These are phyloP conservation scores for Kazachstania kunashirensis DNA, from an alignment of 805 yeast genomes.

Conservation along the genomic window DNA sequence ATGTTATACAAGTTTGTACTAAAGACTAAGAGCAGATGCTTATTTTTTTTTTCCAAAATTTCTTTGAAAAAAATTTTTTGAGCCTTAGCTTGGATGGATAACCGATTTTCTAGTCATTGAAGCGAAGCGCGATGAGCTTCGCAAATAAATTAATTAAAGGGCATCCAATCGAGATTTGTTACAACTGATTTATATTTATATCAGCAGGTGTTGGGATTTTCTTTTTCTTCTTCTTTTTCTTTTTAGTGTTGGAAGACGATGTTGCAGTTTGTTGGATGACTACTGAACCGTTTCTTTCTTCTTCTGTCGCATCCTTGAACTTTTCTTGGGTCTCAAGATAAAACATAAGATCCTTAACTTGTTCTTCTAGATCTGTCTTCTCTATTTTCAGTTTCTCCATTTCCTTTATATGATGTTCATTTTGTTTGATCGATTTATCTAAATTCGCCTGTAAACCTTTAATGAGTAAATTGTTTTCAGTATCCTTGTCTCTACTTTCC, in stretches of 20 bases:
- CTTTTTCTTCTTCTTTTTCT: constrained; percentile 14
- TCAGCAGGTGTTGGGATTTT: constrained; percentile 8
- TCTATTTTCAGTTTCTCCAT: constrained; percentile 31
- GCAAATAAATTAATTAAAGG: too few species aligned
- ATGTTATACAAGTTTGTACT: too few species aligned
- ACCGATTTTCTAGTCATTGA: too few species aligned
- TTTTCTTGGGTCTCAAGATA: constrained; percentile 64
- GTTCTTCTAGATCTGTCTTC: constrained; percentile 47
- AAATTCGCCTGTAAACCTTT: constrained; percentile 41
- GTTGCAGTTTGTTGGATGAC: constrained; percentile 30
- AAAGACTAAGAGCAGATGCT: too few species aligned
- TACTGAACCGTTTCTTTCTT: constrained; percentile 61
- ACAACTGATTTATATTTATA: too few species aligned
- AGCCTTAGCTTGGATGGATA: too few species aligned
- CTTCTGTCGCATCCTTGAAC: constrained; percentile 61
- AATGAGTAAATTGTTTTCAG: constrained; percentile 29
- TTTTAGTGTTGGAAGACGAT: constrained; percentile 1
- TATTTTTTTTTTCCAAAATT: too few species aligned
- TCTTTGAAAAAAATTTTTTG: too few species aligned
- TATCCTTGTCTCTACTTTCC: constrained; percentile 15
- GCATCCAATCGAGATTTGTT: not conserved
- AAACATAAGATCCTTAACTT: constrained; percentile 71
- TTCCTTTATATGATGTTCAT: constrained; percentile 29
- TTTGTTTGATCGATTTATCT: constrained; percentile 33
- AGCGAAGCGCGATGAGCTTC: too few species aligned